Percentiles rank a stretch among this genome's conserved stretches.
These are phyloP conservation scores for Chlamydomonas applanata DNA, from an alignment of 139 green algal species.

Conservation along the genomic window DNA sequence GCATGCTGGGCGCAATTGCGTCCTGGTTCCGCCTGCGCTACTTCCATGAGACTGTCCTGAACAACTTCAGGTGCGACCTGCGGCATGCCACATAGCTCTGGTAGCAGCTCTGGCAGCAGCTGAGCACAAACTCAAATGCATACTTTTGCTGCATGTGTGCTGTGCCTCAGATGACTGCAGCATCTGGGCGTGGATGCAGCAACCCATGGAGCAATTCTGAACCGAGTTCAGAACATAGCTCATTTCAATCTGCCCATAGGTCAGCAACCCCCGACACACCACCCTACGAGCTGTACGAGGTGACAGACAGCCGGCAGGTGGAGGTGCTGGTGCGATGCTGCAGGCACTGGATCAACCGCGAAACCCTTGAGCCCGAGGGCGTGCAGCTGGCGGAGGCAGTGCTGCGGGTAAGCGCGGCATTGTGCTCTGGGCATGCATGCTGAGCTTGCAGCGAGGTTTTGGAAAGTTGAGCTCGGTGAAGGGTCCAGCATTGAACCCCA, in stretches of 20 bases:
- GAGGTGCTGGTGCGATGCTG: conserved; percentile 43
- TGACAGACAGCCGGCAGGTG: conserved; percentile 36
- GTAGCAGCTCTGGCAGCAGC: background rate
- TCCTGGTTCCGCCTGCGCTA: conserved; percentile 19
- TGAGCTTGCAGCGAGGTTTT: too few relatives aligned
- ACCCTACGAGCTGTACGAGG: too few relatives aligned
- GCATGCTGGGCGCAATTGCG: background rate
- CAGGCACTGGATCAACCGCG: conserved; percentile 22
- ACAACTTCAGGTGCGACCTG: conserved; percentile 12
- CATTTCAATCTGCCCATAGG: too few relatives aligned
- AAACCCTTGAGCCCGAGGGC: background rate
- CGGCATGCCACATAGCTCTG: background rate
- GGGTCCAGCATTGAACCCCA: too few relatives aligned
- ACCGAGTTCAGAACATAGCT: too few relatives aligned
- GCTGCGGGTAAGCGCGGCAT: conserved; percentile 33
- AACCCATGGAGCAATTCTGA: too few relatives aligned
- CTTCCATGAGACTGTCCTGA: background rate
- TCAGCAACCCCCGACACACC: too few relatives aligned
- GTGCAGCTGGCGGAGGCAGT: conserved; percentile 24
- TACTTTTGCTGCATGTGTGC: background rate
- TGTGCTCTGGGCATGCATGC: too few relatives aligned
- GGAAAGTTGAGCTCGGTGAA: too few relatives aligned
- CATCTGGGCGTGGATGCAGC: too few relatives aligned
- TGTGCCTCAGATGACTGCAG: too few relatives aligned
- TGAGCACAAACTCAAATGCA: conserved; percentile 18